Base-by-base conservation (phyloP, 176 grass and related monocot genomes). In the Rhipidocladum racemiflorum region DNA sequence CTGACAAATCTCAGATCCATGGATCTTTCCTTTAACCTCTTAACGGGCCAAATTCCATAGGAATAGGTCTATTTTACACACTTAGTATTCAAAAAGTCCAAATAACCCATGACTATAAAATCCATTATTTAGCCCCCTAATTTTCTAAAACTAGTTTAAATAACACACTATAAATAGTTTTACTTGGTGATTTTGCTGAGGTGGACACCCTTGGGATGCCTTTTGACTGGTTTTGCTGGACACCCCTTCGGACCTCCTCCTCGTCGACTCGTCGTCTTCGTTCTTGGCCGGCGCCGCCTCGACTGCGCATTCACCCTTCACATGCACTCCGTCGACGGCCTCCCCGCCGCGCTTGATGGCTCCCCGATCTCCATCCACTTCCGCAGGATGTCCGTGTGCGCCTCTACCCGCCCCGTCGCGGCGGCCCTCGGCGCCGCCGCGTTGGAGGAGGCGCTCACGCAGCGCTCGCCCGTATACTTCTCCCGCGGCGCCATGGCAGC, bases 231-330 rank as follows among this genome's bases (percentile, higher is more conserved):
- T n/a, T n/a, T n/a, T n/a, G n/a, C n/a, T n/a, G n/a, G n/a, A n/a
- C n/a, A n/a, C n/a, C n/a, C n/a, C n/a, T n/a, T n/a, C n/a, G n/a
- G n/a, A n/a, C n/a, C n/a, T n/a, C n/a, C n/a, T n/a, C n/a, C n/a
- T n/a, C n/a, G n/a, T n/a, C n/a, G n/a, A n/a, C n/a, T n/a, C n/a
- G n/a, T n/a, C n/a, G n/a, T n/a, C n/a, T n/a, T n/a, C n/a, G n/a
- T n/a, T n/a, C n/a, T n/a, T n/a, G 93, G 91, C 25, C 93, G 85
- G 29, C 91, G 91, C 82, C 96, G 96, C 79, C 85, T 94, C 49
- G 87, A 91, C 70, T 99, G 92, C 86, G 70, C 84, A 23, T 99
- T 99, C 85, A 86, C 88, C 36, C 89, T 99, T 42, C 91, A 95
- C 17, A 89, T 93, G 29, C 91, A 93, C 83, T 91, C 91, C 24